Evolutionary conservation across 2,329 filamentous ascomycete species (phyloP).

Genomic region (Daldinia sp.): DNA sequence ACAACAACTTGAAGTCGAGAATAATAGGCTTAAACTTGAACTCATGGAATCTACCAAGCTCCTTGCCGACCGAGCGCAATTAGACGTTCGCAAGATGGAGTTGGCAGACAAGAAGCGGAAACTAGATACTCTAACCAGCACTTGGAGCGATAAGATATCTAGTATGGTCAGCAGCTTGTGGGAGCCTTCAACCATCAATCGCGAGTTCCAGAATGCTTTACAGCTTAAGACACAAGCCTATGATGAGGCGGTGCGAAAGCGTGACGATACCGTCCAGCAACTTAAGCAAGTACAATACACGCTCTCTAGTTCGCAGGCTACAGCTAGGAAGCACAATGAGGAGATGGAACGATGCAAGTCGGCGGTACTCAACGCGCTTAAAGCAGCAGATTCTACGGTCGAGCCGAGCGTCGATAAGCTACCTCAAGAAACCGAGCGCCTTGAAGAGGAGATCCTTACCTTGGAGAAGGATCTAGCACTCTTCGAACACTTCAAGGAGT

Average conservation of each 20-base stretch:
- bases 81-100: conserved; percentile 87
- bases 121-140: conserved; percentile 80
- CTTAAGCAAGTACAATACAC: conserved; percentile 82
- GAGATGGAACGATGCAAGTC: conserved; percentile 73
- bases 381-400: conserved; percentile 55
- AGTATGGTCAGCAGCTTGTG: conserved; percentile 74
- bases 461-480: conserved; percentile 76
- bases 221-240: conserved; percentile 69
- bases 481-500: conserved; percentile 76
- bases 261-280: conserved; percentile 78
- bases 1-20: conserved; percentile 77
- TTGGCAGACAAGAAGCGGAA: conserved; percentile 78
- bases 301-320: conserved; percentile 73
- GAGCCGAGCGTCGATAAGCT: conserved; percentile 67
- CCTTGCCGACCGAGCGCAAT: conserved; percentile 83
- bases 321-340: conserved; percentile 71
- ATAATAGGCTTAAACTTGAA: conserved; percentile 79
- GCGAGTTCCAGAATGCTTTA: conserved; percentile 74
- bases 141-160: conserved; percentile 78
- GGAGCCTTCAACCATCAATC: conserved; percentile 76
- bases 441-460: conserved; percentile 69
- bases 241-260: conserved; percentile 73
- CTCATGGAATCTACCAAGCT: conserved; percentile 84
- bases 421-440: conserved; percentile 60
- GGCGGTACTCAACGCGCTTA: conserved; percentile 64